A percentile compares a stretch with the other conserved stretches of the same genome.
Evolutionary conservation across 345 rosid genomes (phyloP).

Genomic region (Erodium maritimum): DNA sequence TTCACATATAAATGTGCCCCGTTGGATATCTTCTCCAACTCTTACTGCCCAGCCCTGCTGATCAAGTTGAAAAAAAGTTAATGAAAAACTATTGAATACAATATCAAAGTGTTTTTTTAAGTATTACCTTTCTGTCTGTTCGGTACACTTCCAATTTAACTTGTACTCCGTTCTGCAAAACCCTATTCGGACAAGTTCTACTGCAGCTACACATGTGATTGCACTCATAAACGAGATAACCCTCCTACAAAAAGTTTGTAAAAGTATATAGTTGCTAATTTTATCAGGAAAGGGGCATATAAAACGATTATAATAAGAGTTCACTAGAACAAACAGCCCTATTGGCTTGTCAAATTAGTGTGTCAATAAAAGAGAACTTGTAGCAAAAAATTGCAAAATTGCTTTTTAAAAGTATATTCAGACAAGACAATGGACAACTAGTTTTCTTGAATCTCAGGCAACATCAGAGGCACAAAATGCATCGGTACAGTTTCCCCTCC

Average conservation of each 20-base stretch:
- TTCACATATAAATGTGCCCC: constrained; percentile 85
- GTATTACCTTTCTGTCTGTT: constrained; percentile 63
- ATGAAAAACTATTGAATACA: constrained; percentile 5
- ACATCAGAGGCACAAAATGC: not conserved
- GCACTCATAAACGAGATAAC: constrained; percentile 97
- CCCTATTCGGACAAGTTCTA: constrained; percentile 70
- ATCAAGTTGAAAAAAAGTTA: constrained; percentile 9
- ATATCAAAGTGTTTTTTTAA: constrained; percentile 9
- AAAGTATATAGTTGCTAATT: not conserved
- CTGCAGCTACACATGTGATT: constrained; percentile 66
- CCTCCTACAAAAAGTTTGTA: constrained; percentile 57
- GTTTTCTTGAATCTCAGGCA: not conserved
- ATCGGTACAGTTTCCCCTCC: not conserved
- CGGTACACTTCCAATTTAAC: constrained; percentile 69
- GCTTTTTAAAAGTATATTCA: not conserved
- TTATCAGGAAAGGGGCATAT: not conserved
- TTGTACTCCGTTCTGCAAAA: constrained; percentile 74
- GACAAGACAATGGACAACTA: not conserved
- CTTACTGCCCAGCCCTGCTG: constrained; percentile 96
- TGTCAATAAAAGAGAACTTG: too few species aligned
- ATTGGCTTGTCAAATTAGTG: not conserved
- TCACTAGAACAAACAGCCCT: not conserved
- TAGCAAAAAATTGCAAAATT: not conserved
- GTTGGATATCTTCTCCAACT: constrained; percentile 72
- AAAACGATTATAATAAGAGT: too few species aligned